Base-by-base conservation (phyloP, 306 rosid genomes). In the Casuarina equisetifolia region DNA sequence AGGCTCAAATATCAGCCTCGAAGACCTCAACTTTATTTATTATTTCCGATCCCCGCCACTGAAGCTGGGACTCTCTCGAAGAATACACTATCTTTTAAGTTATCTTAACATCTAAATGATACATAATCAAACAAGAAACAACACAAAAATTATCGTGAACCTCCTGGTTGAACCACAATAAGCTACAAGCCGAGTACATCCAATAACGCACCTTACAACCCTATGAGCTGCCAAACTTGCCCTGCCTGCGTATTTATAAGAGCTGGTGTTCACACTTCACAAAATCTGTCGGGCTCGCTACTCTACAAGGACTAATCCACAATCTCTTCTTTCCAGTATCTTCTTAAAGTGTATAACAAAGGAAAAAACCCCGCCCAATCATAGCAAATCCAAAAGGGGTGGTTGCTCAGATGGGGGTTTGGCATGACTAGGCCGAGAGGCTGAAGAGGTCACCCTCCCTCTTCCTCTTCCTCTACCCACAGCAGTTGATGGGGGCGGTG, bases 401-500 rank as follows among this genome's bases (percentile, higher is more conserved):
- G 98, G 90, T 84, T 90, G 89, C 76, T 84, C 97, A 57, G 91
- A 74, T 48, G 67, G 78, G 57, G 93, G 78, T 83, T 84, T 92
- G 62, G 82, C 72, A 69, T 85, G 88, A 78, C 90, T 82, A 62
- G 92, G 61, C 51, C 89, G 84, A 68, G 81, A 49, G 69, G 85
- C 74, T 63, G 96, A 82, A 43, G 74, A 59, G 64, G 75, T 64
- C 78, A 89, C 96, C 75, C 92, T 87, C 70, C 97, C 98, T 81
- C 98, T 90, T 17, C 96, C 99, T 82, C 97, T 82, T 74, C 98
- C 98, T 87, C 98, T 88, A 72, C 97, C 98, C 53, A 90, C 88
- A 9, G 96, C 64, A 46, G 88, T 88, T 75, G 94, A 82, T 3
- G 99, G 99, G 11, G 99, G 98, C 3, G 99, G 99, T 10, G 97